Base-by-base conservation (phyloP, 2,329 filamentous ascomycete genomes). In the Colletotrichum brevisporum region DNA sequence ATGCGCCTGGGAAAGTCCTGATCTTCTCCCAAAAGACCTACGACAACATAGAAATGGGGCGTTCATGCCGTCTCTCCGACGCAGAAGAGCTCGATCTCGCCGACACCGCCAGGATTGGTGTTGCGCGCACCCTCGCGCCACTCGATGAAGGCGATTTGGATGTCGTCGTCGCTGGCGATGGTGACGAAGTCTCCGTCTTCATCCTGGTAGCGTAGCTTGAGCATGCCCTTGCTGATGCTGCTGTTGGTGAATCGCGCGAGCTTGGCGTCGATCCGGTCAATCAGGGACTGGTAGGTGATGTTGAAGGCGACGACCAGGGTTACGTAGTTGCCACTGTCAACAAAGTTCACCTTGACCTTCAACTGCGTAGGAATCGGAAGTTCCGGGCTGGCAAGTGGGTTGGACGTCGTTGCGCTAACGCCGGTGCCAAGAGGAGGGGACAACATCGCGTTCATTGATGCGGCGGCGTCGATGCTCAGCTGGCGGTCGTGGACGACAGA, bases 221-320 rank as follows among this genome's bases (percentile, higher is more conserved):
- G 89, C 73, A 92, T 91, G 71, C 94, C 93, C 76, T 90, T 92
- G 74, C 91, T 91, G 76, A 98, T 95, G 61, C 92, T 95, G 77
- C 93, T 92, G 74, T 88, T 91, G 21, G 94, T 97, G 75, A 95
- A 95, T 63, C 94, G 90, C 69, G 92, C 92, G 67, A 99, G 88
- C 80, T 99, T 99, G 31, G 94, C 94, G 77, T 99, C 96, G 75
- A 99, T 98, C 12, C 96, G 92, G 78, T 98, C 96, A 72, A 96
- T 94, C 63, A 99, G 86, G 26, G 94, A 96, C 73, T 96, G 94
- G 81, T 97, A 98, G 48, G 94, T 92, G 75, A 98, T 98, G 78
- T 97, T 97, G 81, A 94, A 97, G 39, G 94, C 93, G 50, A 97
- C 97, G 12, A 99, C 95, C n/a, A 99, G 87, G 1, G 95, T 98